A percentile compares a stretch with the other conserved stretches of the same genome.
Conservation (phyloP, 1,284 basidiomycete species). For the Butyriboletus appendiculatus region DNA sequence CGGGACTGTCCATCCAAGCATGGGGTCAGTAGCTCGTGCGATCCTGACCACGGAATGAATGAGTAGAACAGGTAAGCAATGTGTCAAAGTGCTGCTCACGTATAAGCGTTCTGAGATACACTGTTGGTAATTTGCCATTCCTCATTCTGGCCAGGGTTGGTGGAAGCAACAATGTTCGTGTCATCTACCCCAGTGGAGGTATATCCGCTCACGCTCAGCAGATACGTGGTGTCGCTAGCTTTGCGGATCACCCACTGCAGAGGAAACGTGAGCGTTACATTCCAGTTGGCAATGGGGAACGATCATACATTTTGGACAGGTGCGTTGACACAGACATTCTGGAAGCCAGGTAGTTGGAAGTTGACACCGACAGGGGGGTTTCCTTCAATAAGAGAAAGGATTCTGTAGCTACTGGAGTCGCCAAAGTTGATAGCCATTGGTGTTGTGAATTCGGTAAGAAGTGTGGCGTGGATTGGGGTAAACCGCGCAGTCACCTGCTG, state of each 20-base stretch:
- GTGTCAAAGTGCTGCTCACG: neutral
- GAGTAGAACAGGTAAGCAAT: too few species aligned
- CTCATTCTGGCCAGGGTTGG: accelerated
- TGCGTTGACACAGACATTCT: neutral
- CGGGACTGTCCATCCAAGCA: neutral
- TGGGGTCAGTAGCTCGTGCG: accelerated
- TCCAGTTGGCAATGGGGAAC: too few species aligned
- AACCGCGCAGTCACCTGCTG: neutral
- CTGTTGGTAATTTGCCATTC: neutral
- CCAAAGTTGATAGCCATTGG: neutral
- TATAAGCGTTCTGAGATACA: neutral
- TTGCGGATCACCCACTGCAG: neutral
- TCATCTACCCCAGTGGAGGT: neutral
- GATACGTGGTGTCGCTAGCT: neutral
- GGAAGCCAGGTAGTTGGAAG: neutral
- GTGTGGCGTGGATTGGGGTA: neutral
- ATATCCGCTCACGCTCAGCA: neutral
- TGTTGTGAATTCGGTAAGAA: neutral
- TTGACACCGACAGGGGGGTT: neutral
- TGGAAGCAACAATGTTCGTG: neutral
- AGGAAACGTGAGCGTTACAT: neutral
- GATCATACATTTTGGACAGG: neutral
- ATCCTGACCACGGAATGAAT: neutral
- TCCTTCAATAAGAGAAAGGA: neutral
- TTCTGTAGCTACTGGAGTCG: neutral